Base-by-base conservation (phyloP, 805 yeast genomes). In the Saccharomycopsis olivae region DNA sequence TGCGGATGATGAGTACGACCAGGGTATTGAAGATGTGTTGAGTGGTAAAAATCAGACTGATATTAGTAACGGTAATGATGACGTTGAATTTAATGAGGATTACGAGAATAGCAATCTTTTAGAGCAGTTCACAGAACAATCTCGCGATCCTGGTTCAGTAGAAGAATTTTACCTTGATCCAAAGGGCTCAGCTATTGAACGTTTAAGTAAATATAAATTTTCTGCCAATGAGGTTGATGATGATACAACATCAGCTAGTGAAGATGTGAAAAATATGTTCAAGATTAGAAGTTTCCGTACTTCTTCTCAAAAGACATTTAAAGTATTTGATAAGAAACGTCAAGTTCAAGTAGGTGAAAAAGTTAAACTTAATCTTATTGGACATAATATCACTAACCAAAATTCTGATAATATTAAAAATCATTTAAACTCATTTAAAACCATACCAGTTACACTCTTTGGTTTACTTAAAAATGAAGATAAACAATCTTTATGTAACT, bases 161-260 rank as follows among this genome's bases (percentile, higher is more conserved):
- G 99, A 92, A 60, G 98, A 92, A 61, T 62, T 89, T 41, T 97
- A 92, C 57, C 62, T 92, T 32, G 71, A 68, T 34, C 96, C 96
- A 23, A 55, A 59, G 4, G 88, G 73, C 48, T 69, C 81, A 4
- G 97, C 84, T 8, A 71, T 71, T 51, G 86, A 87, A 47, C 71
- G 85, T 48, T 66, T 92, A 42, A 60, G 67, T 23, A 73, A 87
- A 46, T 89, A 86, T 60, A 72, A 96, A 58, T 97, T 44, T 71
- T 88, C 48, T 84, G 85, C 58, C 82, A 83, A 28, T 61, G 94
- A 46, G 76, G 81, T 38, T 75, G n/a, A n/a, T n/a, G 97, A 89
- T 56, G 96, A 89, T 56, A 69, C 74, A 13, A 71, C 75, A 40
- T 68, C 78, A 9, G 97, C 98, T 30, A 60, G 66, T 30, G 81